These are phyloP conservation scores for Sistotremastrum suecicum DNA, from an alignment of 768 basidiomycete species.

Conservation along the genomic window DNA sequence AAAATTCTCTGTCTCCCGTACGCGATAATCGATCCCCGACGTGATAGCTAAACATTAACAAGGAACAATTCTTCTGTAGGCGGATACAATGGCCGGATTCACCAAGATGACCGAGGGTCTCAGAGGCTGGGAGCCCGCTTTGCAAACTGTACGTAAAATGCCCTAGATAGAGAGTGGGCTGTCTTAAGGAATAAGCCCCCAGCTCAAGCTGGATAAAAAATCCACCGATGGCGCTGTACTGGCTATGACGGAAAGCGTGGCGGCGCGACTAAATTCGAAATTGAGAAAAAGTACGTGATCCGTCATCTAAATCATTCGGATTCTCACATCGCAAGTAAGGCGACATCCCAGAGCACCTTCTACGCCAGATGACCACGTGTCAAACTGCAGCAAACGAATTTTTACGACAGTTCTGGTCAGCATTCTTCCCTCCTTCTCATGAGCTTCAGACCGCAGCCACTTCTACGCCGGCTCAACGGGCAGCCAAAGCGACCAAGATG, in stretches of 20 bases:
- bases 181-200: neutral
- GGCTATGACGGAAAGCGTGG: constrained; percentile 70
- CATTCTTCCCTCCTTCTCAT: constrained; percentile 60
- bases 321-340: constrained; percentile 25
- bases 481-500: constrained; percentile 79
- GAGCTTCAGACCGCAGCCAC: constrained; percentile 36
- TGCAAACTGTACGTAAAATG: no score
- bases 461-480: constrained; percentile 53
- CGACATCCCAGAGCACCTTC: constrained; percentile 65
- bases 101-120: no score
- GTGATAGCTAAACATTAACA: no score
- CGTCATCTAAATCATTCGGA: neutral
- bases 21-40: neutral
- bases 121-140: no score
- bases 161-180: no score
- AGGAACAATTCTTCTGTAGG: no score
- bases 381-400: constrained; percentile 94
- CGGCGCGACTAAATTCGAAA: constrained; percentile 53
- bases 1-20: neutral
- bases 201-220: constrained; percentile 60
- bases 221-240: constrained; percentile 52
- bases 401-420: constrained; percentile 88
- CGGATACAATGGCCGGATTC: no score
- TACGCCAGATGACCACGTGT: constrained; percentile 75
- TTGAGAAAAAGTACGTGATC: constrained; percentile 43